Evolutionary conservation across 768 basidiomycete species (phyloP), one percentile per base, ranked within the genome.

Genomic region (Mycena haematopus): DNA sequence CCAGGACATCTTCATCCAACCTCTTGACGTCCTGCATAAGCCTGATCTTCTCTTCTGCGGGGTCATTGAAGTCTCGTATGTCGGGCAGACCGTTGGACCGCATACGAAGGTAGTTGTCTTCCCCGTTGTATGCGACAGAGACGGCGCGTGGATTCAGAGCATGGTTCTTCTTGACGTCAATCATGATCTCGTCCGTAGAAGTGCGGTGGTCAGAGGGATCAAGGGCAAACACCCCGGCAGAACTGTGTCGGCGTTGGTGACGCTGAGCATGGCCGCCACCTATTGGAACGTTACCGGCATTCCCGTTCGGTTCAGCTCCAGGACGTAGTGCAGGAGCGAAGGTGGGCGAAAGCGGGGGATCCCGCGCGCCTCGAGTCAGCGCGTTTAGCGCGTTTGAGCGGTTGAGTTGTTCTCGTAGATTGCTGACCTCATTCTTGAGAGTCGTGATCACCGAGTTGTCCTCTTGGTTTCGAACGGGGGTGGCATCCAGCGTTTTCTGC

Each of bases 1-100:
- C 84, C 14, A 99, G 80, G 49, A 98, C 90, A 73, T 99, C 97
- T 72, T 96, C 93, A 69, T 99, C 97, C 56, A 99, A 78, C 45
- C 85, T 89, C 73, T 91, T 93, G 65, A 88, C 83, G 66, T 98
- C 94, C 71, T 95, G 92, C 84, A 99, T 90, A 51, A 97, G 81
- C 56, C 90, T 82, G 67, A 97, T 94, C 78, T 98, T 96, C 80
- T 98, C 96, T 74, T 98, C 96, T 0, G 92, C 90, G 8, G 94
- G 88, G 75, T 95, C 93, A 68, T 98, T 94, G 62, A 87, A 87
- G 70, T 86, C 84, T 51, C 84, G 83, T 60, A 93, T 90, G 66
- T 91, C 87, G 14, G 89, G 78, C 40, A 91, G 77, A 38, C 91
- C 89, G 61, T 87, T 84, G 40, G 79, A 77, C 53, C 89, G 85